A percentile compares a stretch with the other conserved stretches of the same genome.
Evolutionary conservation across 1,284 basidiomycete species (phyloP).

Genomic region (Volvariella surrecta): DNA sequence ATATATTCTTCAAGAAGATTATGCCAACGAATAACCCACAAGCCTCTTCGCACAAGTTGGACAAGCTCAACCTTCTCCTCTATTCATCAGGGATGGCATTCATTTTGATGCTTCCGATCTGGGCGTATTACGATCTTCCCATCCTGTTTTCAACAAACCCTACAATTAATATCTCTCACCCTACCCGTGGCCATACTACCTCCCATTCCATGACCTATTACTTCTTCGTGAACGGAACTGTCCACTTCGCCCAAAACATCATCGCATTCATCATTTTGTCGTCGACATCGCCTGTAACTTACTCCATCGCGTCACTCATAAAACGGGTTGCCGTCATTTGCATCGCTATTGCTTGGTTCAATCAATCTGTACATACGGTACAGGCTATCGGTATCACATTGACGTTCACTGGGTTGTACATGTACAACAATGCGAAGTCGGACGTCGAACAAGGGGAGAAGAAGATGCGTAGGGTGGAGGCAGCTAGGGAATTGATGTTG

Average conservation of each 20-base stretch:
- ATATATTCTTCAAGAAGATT: slow-evolving; percentile 99
- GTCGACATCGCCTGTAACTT: slow-evolving; percentile 96
- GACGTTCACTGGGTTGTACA: slow-evolving; percentile 87
- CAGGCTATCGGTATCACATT: slow-evolving; percentile 86
- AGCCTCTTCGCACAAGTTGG: slow-evolving; percentile 61
- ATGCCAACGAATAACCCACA: slow-evolving; percentile 62
- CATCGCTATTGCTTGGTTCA: slow-evolving; percentile 97
- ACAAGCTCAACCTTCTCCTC: slow-evolving; percentile 95
- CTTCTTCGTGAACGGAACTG: slow-evolving; percentile 88
- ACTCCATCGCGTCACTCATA: slow-evolving; percentile 95
- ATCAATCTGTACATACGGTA: slow-evolving; percentile 75
- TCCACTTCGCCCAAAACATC: slow-evolving; percentile 96
- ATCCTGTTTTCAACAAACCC: slow-evolving; percentile 42
- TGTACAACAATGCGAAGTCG: slow-evolving; percentile 93
- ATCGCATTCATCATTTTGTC: slow-evolving; percentile 95
- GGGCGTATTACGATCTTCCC: slow-evolving; percentile 81
- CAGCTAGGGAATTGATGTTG: slow-evolving; percentile 62
- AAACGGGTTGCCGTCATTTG: slow-evolving; percentile 98
- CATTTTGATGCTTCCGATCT: slow-evolving; percentile 89
- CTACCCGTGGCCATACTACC: slow-evolving; percentile 35
- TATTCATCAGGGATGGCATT: slow-evolving; percentile 96
- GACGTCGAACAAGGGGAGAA: slow-evolving; percentile 93
- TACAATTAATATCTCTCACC: slow-evolving; percentile 35
- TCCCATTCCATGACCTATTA: slow-evolving; percentile 61
- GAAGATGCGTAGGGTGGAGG: slow-evolving; percentile 79